phyloP scores from a whole-genome alignment of 495 filamentous ascomycete species.

The Neurospora discreta region DNA sequence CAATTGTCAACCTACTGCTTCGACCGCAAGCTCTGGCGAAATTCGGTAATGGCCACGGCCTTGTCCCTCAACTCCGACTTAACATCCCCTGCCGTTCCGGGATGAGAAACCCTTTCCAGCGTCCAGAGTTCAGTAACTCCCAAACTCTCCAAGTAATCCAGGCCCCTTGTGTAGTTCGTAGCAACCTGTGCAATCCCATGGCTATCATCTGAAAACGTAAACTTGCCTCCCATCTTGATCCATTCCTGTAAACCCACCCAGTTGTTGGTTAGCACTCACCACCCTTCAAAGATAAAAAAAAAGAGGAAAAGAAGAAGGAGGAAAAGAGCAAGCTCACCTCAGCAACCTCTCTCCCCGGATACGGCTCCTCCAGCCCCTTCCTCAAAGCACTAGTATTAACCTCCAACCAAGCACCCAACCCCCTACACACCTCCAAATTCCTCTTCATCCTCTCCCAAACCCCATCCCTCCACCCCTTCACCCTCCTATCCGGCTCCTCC shows the following conservation, averaged over 20 bases:
- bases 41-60: constrained; percentile 20
- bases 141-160: constrained; percentile 44
- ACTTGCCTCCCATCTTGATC: constrained; percentile 54
- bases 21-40: constrained; percentile 20
- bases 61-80: constrained; percentile 23
- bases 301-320: not conserved
- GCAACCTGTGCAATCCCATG: constrained; percentile 75
- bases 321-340: constrained; percentile 40
- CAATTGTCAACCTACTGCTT: not conserved
- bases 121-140: constrained; percentile 39
- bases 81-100: constrained; percentile 2
- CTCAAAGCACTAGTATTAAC: constrained; percentile 75
- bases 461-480: constrained; percentile 33
- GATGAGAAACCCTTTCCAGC: constrained; percentile 22
- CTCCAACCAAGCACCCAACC: constrained; percentile 75
- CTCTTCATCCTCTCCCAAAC: constrained; percentile 66
- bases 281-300: not conserved
- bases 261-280: not conserved
- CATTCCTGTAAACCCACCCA: constrained; percentile 16
- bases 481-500: constrained; percentile 48
- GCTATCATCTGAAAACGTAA: constrained; percentile 85
- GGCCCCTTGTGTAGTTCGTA: constrained; percentile 38
- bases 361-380: constrained; percentile 85
- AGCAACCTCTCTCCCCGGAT: constrained; percentile 71
- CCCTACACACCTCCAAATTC: constrained; percentile 59